Conservation (phyloP, 495 filamentous ascomycete species). For the Annulohypoxylon bovei region DNA sequence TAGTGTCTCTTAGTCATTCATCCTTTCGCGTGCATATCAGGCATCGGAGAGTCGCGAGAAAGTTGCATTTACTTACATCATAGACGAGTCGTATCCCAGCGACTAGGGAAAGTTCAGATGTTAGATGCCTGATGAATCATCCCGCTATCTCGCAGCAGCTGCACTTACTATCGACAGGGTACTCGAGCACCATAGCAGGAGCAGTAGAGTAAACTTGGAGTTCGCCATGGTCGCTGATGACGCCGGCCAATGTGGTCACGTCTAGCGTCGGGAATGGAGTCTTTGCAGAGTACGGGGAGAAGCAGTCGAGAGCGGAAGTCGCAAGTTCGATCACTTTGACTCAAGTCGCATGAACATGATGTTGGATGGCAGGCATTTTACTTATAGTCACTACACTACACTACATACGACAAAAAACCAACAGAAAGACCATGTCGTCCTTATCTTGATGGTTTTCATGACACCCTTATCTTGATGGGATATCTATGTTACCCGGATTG, state of each 20-base stretch:
- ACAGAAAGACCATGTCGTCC: not conserved
- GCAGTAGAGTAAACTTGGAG: not conserved
- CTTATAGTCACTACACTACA: not conserved
- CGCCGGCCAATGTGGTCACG: not conserved
- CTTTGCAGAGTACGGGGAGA: not conserved
- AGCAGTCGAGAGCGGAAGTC: not conserved
- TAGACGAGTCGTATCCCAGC: not conserved
- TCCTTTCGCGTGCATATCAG: not conserved
- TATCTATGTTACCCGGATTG: not conserved
- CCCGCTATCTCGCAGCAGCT: not conserved
- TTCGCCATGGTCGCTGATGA: not conserved
- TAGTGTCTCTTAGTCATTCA: not conserved
- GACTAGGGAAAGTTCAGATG: not conserved
- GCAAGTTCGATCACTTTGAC: not conserved
- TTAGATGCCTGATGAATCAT: not conserved
- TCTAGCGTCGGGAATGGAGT: not conserved
- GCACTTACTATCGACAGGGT: not conserved
- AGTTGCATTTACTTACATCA: not conserved
- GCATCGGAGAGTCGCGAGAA: not conserved
- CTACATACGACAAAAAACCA: not conserved
- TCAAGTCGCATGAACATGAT: not conserved
- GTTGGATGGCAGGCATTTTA: not conserved
- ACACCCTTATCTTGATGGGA: no score
- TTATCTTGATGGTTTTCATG: not conserved
- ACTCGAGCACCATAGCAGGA: not conserved